Conservation (phyloP, 305 asterid genomes). For the Fraxinus angustifolia region DNA sequence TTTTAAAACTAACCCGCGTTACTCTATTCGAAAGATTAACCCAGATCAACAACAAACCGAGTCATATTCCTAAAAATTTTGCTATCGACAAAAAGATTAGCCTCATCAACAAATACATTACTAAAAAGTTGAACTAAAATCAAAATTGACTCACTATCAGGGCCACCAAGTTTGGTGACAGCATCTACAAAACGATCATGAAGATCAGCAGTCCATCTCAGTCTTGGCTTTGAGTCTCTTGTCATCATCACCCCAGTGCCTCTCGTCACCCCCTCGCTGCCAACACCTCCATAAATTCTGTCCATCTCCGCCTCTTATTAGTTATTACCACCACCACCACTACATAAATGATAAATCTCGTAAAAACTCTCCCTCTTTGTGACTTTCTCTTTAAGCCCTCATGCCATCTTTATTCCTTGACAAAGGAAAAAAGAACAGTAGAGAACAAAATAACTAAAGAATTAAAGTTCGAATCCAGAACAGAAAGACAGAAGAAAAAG, state of each 20-base stretch:
- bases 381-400: conserved; percentile 23
- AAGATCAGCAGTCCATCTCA: conserved; percentile 87
- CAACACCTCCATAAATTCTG: conserved; percentile 39
- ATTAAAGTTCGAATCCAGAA: conserved; percentile 25
- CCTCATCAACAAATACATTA: neutral
- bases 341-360: conserved; percentile 1
- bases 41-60: neutral
- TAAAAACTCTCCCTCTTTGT: conserved; percentile 5
- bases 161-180: conserved; percentile 91
- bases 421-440: conserved; percentile 21
- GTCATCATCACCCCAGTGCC: conserved; percentile 58
- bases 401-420: conserved; percentile 31
- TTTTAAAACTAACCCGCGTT: neutral
- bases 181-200: conserved; percentile 92
- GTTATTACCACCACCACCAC: neutral
- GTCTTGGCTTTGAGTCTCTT: conserved; percentile 83
- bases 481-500: conserved; percentile 19
- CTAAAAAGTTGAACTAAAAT: neutral
- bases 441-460: conserved; percentile 33
- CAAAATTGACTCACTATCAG: conserved; percentile 57
- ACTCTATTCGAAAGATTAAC: neutral
- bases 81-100: neutral
- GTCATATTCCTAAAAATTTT: neutral
- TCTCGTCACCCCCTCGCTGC: conserved; percentile 45
- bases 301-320: conserved; percentile 45